These are phyloP conservation scores for Kluyveromyces lactis DNA, from an alignment of 805 yeast genomes.

Conservation along the genomic window DNA sequence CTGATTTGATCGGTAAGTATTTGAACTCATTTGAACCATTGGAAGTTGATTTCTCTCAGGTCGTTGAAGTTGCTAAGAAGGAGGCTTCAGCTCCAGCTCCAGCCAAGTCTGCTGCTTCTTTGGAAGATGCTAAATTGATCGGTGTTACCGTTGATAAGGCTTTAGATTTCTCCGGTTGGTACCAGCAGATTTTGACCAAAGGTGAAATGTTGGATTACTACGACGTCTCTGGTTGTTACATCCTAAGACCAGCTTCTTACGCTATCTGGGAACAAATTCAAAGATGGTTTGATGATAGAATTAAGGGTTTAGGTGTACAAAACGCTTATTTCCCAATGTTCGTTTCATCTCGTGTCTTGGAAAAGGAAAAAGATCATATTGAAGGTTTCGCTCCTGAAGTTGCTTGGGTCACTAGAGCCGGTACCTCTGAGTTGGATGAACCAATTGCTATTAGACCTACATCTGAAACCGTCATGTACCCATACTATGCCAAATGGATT, in stretches of 20 bases:
- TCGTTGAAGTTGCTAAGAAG: slow-evolving; percentile 25
- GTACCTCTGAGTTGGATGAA: slow-evolving; percentile 88
- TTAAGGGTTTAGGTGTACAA: slow-evolving; percentile 83
- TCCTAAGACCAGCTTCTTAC: slow-evolving; percentile 92
- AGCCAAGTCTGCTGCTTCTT: slow-evolving; percentile 35
- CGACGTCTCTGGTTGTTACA: slow-evolving; percentile 98
- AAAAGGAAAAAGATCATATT: slow-evolving; percentile 95
- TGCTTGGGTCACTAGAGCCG: slow-evolving; percentile 99
- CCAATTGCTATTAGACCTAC: slow-evolving; percentile 99
- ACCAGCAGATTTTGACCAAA: slow-evolving; percentile 90
- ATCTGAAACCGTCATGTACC: slow-evolving; percentile 99
- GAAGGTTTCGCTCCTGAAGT: slow-evolving; percentile 99
- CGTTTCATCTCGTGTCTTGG: slow-evolving; percentile 84
- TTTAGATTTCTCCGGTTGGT: slow-evolving; percentile 93
- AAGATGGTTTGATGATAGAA: slow-evolving; percentile 69
- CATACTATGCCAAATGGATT: slow-evolving; percentile 98
- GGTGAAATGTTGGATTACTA: slow-evolving; percentile 98
- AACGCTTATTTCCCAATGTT: slow-evolving; percentile 99
- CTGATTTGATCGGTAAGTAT: slow-evolving; percentile 20
- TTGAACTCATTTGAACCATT: slow-evolving; percentile 36
- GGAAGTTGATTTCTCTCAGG: slow-evolving; percentile 44
- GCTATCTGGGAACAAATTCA: slow-evolving; percentile 93
- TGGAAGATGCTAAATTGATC: slow-evolving; percentile 81
- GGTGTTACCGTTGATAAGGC: slow-evolving; percentile 95
- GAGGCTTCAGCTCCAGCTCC: slow-evolving; percentile 15